Conservation (phyloP, 192 early-diverging fungal genomes). For the Rhizophagus sp. region DNA sequence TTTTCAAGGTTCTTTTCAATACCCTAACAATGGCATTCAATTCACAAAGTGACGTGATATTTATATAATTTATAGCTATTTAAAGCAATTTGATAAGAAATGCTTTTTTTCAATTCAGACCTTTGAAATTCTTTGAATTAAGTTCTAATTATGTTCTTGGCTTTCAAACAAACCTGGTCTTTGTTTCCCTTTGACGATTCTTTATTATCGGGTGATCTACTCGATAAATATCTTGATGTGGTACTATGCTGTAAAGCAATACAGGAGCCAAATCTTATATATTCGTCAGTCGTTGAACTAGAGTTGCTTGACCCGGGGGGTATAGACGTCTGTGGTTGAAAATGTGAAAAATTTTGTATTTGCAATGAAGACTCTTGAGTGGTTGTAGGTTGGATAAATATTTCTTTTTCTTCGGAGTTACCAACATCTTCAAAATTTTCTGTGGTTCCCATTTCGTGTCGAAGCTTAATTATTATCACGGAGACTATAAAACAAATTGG, state of each 20-base stretch:
- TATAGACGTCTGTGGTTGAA: neutral
- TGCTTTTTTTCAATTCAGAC: neutral
- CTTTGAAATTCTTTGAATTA: neutral
- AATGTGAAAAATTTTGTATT: neutral
- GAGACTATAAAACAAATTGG: neutral
- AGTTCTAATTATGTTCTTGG: neutral
- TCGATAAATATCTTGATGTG: slow-evolving; percentile 54
- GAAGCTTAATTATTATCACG: neutral
- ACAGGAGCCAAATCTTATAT: slow-evolving; percentile 48
- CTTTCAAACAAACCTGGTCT: neutral
- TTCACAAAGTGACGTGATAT: too few species aligned
- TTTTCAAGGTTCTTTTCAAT: too few species aligned
- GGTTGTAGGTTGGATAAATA: neutral
- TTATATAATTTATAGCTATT: too few species aligned
- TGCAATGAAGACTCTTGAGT: neutral
- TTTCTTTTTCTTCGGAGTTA: neutral
- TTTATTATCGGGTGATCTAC: slow-evolving; percentile 1
- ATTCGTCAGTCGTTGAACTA: slow-evolving; percentile 25
- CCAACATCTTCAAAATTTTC: neutral
- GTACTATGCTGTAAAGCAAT: slow-evolving; percentile 59
- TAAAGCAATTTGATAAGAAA: neutral
- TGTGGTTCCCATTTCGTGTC: neutral
- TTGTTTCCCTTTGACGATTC: neutral
- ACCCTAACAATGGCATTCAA: too few species aligned
- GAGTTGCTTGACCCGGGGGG: neutral